Evolutionary conservation across 306 rosid genomes (phyloP), one percentile per base, ranked within the genome.

Genomic region (Ormosia emarginata): DNA sequence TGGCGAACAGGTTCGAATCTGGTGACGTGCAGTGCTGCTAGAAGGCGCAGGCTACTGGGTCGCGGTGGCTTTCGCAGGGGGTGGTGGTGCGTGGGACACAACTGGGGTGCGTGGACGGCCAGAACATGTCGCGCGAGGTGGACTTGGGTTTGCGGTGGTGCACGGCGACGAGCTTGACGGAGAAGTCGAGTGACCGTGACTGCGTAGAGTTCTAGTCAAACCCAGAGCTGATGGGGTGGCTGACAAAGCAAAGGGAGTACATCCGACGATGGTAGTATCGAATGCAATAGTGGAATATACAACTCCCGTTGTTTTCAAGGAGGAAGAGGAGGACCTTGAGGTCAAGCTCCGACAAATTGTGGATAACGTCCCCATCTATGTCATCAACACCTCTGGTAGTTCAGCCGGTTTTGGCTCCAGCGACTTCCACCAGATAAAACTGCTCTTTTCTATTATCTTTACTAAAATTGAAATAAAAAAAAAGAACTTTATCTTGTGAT

Each of bases 401-500:
- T 95, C 96, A 12, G 99, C 96, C 9, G 98, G 97, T 77, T 95
- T 97, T 1, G 99, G 98, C 79, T 95, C 99, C 50, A 97, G 99
- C 12, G 97, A 95, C 82, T 95, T 95, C 80, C 99, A 95, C 79
- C 97, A 93, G 98, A 98, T 95, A 84, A 37, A 67, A 8, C 3
- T 81, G 2, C 71, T 65, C 2, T 63, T 61, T 39, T 33, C 71
- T 65, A 4, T 63, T 61, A 29, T 33, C 62, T 71, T 3, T 15
- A 8, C 46, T 56, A 9, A 9, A 40, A 9, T 68, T 44, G 2
- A 32, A 46, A 47, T 2, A 0, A 24, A 56, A 68, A 6, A 1
- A 2, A 14, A 2, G 6, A 24, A 13, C 47, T n/a, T 64, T 56
- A 2, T 66, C 43, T 30, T 34, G 68, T 17, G 4, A 17, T 14